Evolutionary conservation across 331 rosid species (phyloP), one percentile per base, ranked within the genome.

Genomic region (Pyracantha coccinea): DNA sequence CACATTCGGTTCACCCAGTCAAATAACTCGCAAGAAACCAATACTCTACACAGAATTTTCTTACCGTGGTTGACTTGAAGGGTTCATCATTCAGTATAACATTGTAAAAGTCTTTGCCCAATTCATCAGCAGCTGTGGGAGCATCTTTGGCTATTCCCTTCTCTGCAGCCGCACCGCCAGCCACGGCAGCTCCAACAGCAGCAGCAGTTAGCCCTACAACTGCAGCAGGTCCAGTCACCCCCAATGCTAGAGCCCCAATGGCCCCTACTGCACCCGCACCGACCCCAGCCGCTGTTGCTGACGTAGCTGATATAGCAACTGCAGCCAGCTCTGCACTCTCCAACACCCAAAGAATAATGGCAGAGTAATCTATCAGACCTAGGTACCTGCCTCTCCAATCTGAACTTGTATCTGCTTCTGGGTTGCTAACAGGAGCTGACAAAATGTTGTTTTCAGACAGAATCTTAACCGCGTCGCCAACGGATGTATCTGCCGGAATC

Each of bases 301-400:
- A 67, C 65, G 91, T 84, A 6, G 96, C 93, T 17, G 97, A 89
- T 66, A 94, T 66, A 60, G 97, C 88, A 78, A 83, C 89, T 4
- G 96, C 96, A 1, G 97, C 97, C 75, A 90, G 85, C 73, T 92
- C 97, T 73, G 99, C 99, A 85, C 86, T 74, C 83, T 94, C 97
- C 93, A 94, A 66, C 82, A 92, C 97, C 99, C 99, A 92, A 73
- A 90, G 87, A 82, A 92, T 71, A 41, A 90, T 81, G 54, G 92
- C 93, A 6, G 96, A 83, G 84, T 94, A 92, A 72, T 94, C 97
- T 69, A 94, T 84, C 83, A 87, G 80, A 63, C 99, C 99, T 21
- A 94, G 87, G 85, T 94, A 92, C 80, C 90, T 83, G 35, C 68
- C 92, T 80, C 82, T 92, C 99, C 97, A 94, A 78, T 87, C 82